Base-by-base conservation (phyloP, 2,329 filamentous ascomycete genomes). In the Pseudopithomyces maydicus region DNA sequence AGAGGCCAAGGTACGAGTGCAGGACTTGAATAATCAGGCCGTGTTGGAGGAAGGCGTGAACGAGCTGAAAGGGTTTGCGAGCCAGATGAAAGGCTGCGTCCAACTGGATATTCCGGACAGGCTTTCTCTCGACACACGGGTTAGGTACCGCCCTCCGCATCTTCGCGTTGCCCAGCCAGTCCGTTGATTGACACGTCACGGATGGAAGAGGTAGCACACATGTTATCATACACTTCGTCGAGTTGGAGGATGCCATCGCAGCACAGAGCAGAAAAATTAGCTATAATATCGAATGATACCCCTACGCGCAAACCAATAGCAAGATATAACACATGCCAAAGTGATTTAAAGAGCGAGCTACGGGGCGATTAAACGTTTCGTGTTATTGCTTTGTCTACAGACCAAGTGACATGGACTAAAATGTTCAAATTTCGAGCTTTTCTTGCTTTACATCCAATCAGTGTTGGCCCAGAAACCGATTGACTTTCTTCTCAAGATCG, bases 91-190 rank as follows among this genome's bases (percentile, higher is more conserved):
- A 63, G 81, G 82, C 4, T 82, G 82, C 15, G 81, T 88, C 20
- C 82, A 84, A 50, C 68, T 89, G 63, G 78, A 81, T 45, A 79
- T 83, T 44, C 84, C 83, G 1, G 85, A 88, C 71, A 78, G 86
- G 48, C 72, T 88, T 48, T 77, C 82, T 23, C 73, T 88, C 59
- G 85, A 88, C 68, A 85, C 85, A 2, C 79, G 85, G 54, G 82
- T 86, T 38, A 86, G 82, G 70, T 84, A 79, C 60, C 70, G 66
- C 33, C 59, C 70, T 14, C 64, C 65, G 38, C 58, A 60, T 38
- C 52, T 61, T 15, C 47, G 57, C 26, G 59, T 57, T 29, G 56
- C 56, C 19, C 55, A 26, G 39, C 54, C 64, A 32, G 56, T 54
- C 52, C 66, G 65, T 15, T 72, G 65, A 70, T 23, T 11, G 47